Percentiles rank a stretch among this genome's conserved stretches.
phyloP scores from a whole-genome alignment of 2,329 filamentous ascomycete genomes.

The Aspergillus pseudotamarii region DNA sequence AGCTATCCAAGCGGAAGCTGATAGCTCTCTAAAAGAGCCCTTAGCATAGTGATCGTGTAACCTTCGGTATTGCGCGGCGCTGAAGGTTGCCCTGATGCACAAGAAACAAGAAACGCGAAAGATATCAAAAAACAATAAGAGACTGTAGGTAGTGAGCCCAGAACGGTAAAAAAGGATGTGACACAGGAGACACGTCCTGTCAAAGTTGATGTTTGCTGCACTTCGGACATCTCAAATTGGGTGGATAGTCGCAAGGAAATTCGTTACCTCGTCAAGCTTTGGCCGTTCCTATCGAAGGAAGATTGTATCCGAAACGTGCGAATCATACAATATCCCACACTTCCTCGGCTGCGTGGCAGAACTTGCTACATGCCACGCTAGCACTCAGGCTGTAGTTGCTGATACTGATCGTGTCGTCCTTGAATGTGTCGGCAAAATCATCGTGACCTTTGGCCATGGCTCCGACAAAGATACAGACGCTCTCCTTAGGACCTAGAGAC shows the following conservation, averaged over 20 bases:
- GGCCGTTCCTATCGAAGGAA: slow-evolving; percentile 16
- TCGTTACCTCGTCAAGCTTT: slow-evolving; percentile 33
- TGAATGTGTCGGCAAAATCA: slow-evolving; percentile 90
- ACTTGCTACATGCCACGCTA: slow-evolving; percentile 98
- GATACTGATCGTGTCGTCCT: slow-evolving; percentile 97
- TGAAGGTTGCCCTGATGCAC: slow-evolving; percentile 8
- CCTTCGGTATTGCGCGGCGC: background rate
- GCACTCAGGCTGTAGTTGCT: slow-evolving; percentile 97
- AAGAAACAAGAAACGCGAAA: slow-evolving; percentile 18
- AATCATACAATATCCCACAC: slow-evolving; percentile 87
- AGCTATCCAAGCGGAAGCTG: slow-evolving; percentile 4
- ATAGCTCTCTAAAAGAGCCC: background rate
- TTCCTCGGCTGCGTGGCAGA: slow-evolving; percentile 97
- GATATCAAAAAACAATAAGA: slow-evolving; percentile 16
- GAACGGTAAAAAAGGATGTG: slow-evolving; percentile 7
- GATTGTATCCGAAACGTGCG: slow-evolving; percentile 1
- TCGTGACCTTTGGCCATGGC: slow-evolving; percentile 98
- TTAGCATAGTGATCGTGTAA: slow-evolving; percentile 7
- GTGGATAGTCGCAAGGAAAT: slow-evolving; percentile 27
- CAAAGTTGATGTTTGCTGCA: background rate
- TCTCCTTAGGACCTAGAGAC: slow-evolving; percentile 77
- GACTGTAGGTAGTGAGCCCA: slow-evolving; percentile 4
- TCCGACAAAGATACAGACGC: slow-evolving; percentile 95
- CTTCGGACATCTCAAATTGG: slow-evolving; percentile 9
- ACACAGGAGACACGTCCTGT: slow-evolving; percentile 8